Conservation (phyloP, 192 early-diverging fungal genomes). For the Rhizophagus clarus region DNA sequence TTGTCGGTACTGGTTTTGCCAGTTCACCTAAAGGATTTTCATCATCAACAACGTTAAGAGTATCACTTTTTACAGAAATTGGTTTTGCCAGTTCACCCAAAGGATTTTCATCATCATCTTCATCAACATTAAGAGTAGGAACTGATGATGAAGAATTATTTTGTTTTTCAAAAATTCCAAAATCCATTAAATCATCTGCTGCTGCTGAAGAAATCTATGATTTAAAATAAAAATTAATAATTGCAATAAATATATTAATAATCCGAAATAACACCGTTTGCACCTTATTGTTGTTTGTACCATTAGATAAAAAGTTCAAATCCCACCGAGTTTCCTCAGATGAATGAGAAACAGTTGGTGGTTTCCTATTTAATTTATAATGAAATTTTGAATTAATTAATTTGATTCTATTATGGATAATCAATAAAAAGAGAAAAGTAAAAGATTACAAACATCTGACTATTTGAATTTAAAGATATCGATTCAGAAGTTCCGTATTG, state of each 20-base stretch:
- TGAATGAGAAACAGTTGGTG: neutral
- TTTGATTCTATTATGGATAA: neutral
- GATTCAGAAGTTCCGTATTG: neutral
- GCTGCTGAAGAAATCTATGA: neutral
- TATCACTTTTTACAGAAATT: neutral
- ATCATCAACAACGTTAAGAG: neutral
- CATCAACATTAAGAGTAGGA: neutral
- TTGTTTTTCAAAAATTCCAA: constrained; percentile 2
- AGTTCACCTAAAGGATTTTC: neutral
- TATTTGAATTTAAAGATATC: neutral
- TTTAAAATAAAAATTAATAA: neutral
- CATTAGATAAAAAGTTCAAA: constrained; percentile 8
- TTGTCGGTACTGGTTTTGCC: neutral
- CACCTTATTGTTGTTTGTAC: neutral
- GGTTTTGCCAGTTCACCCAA: neutral
- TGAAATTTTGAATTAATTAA: neutral
- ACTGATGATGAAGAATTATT: neutral
- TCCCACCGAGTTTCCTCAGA: neutral
- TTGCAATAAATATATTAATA: neutral
- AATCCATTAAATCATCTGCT: constrained; percentile 9
- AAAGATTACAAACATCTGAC: neutral
- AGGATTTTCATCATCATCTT: constrained; percentile 8
- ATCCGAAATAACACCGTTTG: neutral
- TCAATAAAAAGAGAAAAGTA: neutral
- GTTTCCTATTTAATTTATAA: neutral